These are phyloP conservation scores for Linanthus parryae DNA, from an alignment of 148 eudicot genomes.

Conservation along the genomic window DNA sequence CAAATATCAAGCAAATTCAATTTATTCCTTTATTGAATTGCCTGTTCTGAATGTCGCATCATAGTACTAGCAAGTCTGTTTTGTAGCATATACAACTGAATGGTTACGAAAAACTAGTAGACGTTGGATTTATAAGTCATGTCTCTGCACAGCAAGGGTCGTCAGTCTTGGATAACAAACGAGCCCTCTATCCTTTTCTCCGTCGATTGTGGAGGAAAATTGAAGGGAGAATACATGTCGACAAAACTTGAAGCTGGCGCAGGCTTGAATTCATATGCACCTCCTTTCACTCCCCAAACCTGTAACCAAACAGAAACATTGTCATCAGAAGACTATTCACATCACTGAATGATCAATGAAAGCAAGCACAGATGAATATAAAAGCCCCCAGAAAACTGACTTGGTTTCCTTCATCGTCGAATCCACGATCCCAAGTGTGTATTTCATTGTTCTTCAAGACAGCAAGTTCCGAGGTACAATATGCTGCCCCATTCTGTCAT, in stretches of 20 bases:
- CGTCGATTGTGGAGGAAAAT: constrained; percentile 48
- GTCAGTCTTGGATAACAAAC: constrained; percentile 67
- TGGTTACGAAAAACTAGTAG: too few relatives aligned
- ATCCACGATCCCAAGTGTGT: constrained; percentile 87
- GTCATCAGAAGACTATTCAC: background rate
- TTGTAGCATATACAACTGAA: too few relatives aligned
- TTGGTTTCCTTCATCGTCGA: constrained; percentile 91
- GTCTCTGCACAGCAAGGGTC: background rate
- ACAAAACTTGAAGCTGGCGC: constrained; percentile 74
- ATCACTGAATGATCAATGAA: background rate
- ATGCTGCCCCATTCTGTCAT: constrained; percentile 69
- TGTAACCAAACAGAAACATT: constrained; percentile 16
- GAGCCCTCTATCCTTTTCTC: constrained; percentile 88
- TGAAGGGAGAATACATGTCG: constrained; percentile 58
- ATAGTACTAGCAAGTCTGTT: too few relatives aligned
- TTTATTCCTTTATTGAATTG: too few relatives aligned
- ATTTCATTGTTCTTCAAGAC: constrained; percentile 87
- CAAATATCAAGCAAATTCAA: too few relatives aligned
- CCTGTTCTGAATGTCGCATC: too few relatives aligned
- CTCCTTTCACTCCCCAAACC: constrained; percentile 97
- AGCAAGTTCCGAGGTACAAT: constrained; percentile 67
- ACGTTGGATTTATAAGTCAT: constrained; percentile 6
- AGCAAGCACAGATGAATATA: background rate
- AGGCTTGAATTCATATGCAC: constrained; percentile 93
- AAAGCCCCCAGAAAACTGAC: constrained; percentile 26